phyloP scores from a whole-genome alignment of 2,329 filamentous ascomycete genomes.

The Xylaria sp. region DNA sequence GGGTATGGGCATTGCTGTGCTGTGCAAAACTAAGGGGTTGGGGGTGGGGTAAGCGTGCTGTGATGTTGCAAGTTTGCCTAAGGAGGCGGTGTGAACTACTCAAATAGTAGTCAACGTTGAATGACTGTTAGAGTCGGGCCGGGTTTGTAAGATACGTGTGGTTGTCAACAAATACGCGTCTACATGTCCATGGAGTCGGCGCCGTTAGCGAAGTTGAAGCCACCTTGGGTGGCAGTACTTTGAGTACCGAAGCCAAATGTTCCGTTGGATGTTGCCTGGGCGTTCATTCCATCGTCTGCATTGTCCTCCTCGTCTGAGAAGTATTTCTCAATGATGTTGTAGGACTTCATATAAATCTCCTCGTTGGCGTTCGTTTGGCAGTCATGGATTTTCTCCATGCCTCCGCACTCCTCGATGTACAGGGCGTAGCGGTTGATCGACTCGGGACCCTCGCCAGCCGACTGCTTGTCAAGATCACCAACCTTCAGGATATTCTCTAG shows the following conservation, averaged over 20 bases:
- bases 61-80: conserved; percentile 42
- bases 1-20: conserved; percentile 47
- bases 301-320: conserved; percentile 99
- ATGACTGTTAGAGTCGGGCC: conserved; percentile 13
- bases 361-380: conserved; percentile 99
- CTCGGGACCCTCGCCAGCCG: conserved; percentile 77
- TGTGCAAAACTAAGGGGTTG: conserved; percentile 46
- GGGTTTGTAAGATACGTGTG: conserved; percentile 15
- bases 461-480: conserved; percentile 97
- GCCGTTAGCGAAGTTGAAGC: conserved; percentile 90
- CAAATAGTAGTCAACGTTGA: conserved; percentile 19
- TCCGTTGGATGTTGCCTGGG: conserved; percentile 73
- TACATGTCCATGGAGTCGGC: conserved; percentile 75
- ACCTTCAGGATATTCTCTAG: conserved; percentile 99
- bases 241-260: conserved; percentile 86
- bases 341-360: conserved; percentile 99
- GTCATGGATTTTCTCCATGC: conserved; percentile 99
- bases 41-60: conserved; percentile 44
- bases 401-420: conserved; percentile 97
- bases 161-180: conserved; percentile 6
- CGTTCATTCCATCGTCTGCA: conserved; percentile 80
- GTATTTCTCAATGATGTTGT: conserved; percentile 99
- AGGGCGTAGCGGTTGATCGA: conserved; percentile 96
- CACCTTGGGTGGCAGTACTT: conserved; percentile 64
- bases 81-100: conserved; percentile 40